Percentiles rank a stretch among this genome's conserved stretches.
Evolutionary conservation across 345 rosid species (phyloP).

Genomic region (Sonneratia caseolaris): DNA sequence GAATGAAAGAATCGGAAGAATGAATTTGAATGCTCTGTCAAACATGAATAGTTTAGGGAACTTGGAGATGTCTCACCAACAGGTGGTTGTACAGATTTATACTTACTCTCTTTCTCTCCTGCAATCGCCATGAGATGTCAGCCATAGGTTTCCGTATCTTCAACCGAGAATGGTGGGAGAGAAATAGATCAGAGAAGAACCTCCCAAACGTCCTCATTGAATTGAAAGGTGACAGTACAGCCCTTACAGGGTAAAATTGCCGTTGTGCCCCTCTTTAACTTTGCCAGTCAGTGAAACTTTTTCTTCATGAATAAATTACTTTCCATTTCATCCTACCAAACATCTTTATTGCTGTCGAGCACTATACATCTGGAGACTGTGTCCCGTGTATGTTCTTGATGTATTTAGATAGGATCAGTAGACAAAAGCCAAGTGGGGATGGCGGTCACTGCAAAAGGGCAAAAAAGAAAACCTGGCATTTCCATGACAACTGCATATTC

Average conservation of each 20-base stretch:
- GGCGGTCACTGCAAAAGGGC: not conserved
- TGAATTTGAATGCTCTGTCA: not conserved
- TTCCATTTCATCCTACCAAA: too few relatives aligned
- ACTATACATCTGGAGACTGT: too few relatives aligned
- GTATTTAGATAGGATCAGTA: too few relatives aligned
- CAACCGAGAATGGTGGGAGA: constrained; percentile 46
- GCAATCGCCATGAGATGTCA: constrained; percentile 1
- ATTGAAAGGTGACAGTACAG: not conserved
- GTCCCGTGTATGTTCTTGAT: too few relatives aligned
- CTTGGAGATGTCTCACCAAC: constrained; percentile 31
- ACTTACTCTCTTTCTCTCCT: not conserved
- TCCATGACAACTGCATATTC: not conserved
- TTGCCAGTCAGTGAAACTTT: too few relatives aligned
- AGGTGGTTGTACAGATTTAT: constrained; percentile 17
- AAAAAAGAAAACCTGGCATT: not conserved
- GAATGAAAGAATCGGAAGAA: not conserved
- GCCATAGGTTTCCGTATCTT: constrained; percentile 35
- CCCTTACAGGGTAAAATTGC: not conserved
- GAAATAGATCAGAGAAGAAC: constrained; percentile 26
- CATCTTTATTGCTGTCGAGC: too few relatives aligned
- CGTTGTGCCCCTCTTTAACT: not conserved
- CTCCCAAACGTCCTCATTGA: constrained; percentile 24
- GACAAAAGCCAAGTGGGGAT: not conserved
- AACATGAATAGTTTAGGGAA: not conserved
- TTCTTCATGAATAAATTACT: too few relatives aligned